Conservation (phyloP, 2,329 filamentous ascomycete genomes). For the Ploettnerulaceae sp. region DNA sequence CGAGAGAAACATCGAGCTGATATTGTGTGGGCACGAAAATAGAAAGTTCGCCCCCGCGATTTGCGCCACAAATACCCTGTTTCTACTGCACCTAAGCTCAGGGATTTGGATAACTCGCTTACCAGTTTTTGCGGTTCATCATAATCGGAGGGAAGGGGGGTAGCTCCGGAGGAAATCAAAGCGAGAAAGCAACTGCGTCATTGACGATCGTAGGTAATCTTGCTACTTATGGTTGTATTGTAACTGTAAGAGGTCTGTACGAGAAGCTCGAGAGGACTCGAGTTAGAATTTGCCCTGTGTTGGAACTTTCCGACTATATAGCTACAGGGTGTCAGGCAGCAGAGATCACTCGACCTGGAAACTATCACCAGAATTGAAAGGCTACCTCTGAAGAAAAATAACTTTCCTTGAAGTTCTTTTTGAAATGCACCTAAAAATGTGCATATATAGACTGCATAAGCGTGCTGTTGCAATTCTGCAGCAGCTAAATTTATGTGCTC, state of each 20-base stretch:
- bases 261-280: neutral
- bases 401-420: too few relatives aligned
- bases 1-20: neutral
- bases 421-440: too few relatives aligned
- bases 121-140: slow-evolving; percentile 1
- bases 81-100: neutral
- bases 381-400: too few relatives aligned
- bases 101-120: slow-evolving; percentile 1
- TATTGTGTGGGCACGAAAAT: slow-evolving; percentile 1
- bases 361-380: too few relatives aligned
- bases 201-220: neutral
- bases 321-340: neutral
- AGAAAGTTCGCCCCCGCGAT: neutral
- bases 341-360: neutral
- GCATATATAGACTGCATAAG: neutral
- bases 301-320: neutral
- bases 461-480: neutral
- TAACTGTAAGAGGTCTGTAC: neutral
- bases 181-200: neutral
- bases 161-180: neutral
- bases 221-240: neutral
- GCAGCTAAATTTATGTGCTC: neutral
- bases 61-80: neutral
- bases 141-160: neutral
- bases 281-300: neutral